Base-by-base conservation (phyloP, 805 yeast species). In the Lachancea fermentati region DNA sequence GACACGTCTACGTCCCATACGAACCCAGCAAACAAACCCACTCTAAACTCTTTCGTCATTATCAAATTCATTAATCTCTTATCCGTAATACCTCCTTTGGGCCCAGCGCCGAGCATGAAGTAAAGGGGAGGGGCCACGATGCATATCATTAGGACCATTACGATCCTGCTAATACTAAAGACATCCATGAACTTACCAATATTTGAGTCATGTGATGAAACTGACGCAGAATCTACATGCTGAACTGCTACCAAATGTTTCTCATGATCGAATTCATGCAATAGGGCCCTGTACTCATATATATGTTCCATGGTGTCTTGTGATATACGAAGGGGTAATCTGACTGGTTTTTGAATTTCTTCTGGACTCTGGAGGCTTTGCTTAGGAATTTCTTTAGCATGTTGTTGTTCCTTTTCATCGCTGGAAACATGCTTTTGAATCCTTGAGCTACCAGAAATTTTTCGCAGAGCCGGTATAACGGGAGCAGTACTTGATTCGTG, bases 1-100 rank as follows among this genome's bases (percentile, higher is more conserved):
- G 32, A 32, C 4, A 60, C 41, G 32, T 54, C 54, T 7, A 60
- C 38, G 33, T 58, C 61, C 63, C 63, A 58, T 1, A 53, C 41
- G 32, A 55, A 60, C 5, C 63, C 65, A 30, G 54, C 48, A 19
- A 55, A 42, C 35, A 57, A 37, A 4, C 52, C 55, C 13, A 44
- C 29, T 22, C 60, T 47, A 41, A 56, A 54, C 14, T 54, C 44
- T 7, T 44, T 36, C 34, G 51, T 51, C 48, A 57, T 45, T 3
- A 60, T 44, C 44, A 60, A 32, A 31, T 48, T 48, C 57, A 57
- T 52, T 15, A 60, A 25, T 22, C 49, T 43, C 15, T 53, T 47
- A 37, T 58, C 56, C 5, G 51, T 38, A 8, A 57, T 19, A 8
- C 59, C 56, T 14, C 42, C 39, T 19, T 37, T 40, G 2, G 36